Evolutionary conservation across 192 early-diverging fungal genomes (phyloP).

Genomic region (Physocladia obscura): DNA sequence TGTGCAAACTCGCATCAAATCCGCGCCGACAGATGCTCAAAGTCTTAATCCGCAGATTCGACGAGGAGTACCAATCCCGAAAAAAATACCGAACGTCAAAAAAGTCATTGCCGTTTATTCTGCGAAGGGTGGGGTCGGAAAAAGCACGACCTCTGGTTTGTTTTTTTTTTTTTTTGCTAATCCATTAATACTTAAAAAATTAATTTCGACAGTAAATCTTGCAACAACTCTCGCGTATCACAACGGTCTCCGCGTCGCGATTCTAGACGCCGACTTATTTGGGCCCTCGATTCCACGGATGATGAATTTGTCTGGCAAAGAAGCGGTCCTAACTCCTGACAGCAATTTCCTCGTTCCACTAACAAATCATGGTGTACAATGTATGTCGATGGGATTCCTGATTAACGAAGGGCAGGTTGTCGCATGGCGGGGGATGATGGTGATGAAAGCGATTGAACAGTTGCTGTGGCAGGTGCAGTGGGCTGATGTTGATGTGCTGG

Average conservation of each 20-base stretch:
- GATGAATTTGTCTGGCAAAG: constrained; percentile 78
- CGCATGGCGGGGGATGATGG: constrained; percentile 92
- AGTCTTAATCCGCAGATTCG: constrained; percentile 13
- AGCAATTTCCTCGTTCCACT: constrained; percentile 69
- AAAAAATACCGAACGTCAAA: constrained; percentile 68
- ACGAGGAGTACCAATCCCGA: constrained; percentile 69
- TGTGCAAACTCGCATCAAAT: not conserved
- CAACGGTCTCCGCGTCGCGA: constrained; percentile 57
- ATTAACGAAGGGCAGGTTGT: constrained; percentile 71
- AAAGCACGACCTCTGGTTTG: constrained; percentile 79
- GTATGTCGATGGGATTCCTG: constrained; percentile 92
- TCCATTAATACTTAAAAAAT: not conserved
- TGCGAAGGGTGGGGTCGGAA: constrained; percentile 91
- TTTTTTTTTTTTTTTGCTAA: not conserved
- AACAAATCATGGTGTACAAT: constrained; percentile 81
- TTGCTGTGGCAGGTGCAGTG: constrained; percentile 82
- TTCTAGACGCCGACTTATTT: constrained; percentile 91
- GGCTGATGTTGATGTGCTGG: constrained; percentile 71
- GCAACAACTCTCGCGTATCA: constrained; percentile 59
- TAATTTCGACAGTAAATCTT: constrained; percentile 75
- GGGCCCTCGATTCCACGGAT: constrained; percentile 84
- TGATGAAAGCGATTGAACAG: constrained; percentile 90
- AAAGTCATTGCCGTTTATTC: constrained; percentile 80
- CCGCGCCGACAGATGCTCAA: not conserved
- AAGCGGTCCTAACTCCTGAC: constrained; percentile 57